Conservation (phyloP, 2,329 filamentous ascomycete species). For the Fusarium siculi region DNA sequence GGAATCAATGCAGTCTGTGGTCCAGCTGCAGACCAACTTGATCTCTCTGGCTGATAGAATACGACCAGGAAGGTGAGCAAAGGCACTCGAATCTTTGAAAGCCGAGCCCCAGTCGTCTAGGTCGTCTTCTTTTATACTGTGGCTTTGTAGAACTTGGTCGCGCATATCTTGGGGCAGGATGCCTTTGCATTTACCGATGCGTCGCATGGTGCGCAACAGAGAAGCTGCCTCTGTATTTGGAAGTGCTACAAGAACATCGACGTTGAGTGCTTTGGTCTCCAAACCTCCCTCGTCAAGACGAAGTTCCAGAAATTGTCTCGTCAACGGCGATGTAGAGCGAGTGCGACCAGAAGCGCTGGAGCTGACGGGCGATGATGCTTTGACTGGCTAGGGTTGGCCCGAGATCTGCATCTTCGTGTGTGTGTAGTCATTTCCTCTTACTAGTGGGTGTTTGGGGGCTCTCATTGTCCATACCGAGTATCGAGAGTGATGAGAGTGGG, state of each 20-base stretch:
- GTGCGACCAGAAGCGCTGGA: accelerated
- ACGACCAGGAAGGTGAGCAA: background rate
- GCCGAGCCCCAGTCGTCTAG: background rate
- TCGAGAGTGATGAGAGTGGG: background rate
- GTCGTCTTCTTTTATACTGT: background rate
- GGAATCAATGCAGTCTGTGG: accelerated
- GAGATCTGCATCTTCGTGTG: accelerated
- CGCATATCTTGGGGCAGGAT: background rate
- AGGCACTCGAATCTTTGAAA: background rate
- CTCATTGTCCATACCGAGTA: accelerated
- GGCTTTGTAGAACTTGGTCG: accelerated
- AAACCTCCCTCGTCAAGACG: background rate
- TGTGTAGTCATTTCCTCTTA: background rate
- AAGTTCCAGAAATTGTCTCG: background rate
- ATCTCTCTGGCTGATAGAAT: background rate
- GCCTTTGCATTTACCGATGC: background rate
- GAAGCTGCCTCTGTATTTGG: background rate
- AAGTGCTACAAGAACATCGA: background rate
- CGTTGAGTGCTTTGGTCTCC: background rate
- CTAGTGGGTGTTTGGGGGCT: background rate
- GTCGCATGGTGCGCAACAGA: background rate
- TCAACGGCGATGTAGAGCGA: background rate
- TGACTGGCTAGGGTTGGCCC: background rate
- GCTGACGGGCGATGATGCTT: accelerated
- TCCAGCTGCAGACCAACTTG: background rate